Percentiles rank a stretch among this genome's conserved stretches.
Evolutionary conservation across 768 basidiomycete genomes (phyloP).

Genomic region (Hericium alpestre): DNA sequence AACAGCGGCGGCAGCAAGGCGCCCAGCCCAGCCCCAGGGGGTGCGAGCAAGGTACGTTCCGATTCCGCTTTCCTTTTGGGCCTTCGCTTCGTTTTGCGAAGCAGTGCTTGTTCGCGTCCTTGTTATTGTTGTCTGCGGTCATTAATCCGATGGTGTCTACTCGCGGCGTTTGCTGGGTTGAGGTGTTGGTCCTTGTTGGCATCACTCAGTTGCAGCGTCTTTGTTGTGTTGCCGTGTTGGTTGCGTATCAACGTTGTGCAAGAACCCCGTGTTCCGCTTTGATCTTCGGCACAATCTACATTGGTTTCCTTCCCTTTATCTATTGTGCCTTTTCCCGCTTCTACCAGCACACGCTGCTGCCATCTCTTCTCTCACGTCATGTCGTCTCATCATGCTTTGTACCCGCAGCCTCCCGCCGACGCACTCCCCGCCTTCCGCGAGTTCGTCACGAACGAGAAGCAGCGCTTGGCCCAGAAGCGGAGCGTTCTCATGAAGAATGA

Average conservation of each 20-base stretch:
- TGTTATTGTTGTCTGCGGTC: neutral
- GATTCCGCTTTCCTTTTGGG: conserved; percentile 5
- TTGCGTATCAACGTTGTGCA: too few relatives aligned
- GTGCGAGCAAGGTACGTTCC: conserved; percentile 39
- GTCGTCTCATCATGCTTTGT: neutral
- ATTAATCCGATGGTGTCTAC: neutral
- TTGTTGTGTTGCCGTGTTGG: too few relatives aligned
- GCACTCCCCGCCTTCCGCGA: conserved; percentile 80
- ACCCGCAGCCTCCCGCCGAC: conserved; percentile 52
- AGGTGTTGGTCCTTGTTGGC: too few relatives aligned
- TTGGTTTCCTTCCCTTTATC: too few relatives aligned
- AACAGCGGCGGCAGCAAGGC: conserved; percentile 25
- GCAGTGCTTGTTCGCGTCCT: neutral
- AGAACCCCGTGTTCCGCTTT: too few relatives aligned
- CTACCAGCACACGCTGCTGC: neutral
- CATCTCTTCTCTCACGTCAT: neutral
- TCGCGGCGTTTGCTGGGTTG: too few relatives aligned
- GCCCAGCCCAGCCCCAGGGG: conserved; percentile 52
- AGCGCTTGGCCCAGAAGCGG: conserved; percentile 82
- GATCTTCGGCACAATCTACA: too few relatives aligned
- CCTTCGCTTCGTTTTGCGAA: neutral
- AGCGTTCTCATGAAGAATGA: conserved; percentile 83
- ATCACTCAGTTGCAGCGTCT: too few relatives aligned
- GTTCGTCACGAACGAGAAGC: conserved; percentile 87
- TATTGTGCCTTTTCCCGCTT: too few relatives aligned